phyloP scores from a whole-genome alignment of 768 basidiomycete genomes.

The Naematelia aurantialba region DNA sequence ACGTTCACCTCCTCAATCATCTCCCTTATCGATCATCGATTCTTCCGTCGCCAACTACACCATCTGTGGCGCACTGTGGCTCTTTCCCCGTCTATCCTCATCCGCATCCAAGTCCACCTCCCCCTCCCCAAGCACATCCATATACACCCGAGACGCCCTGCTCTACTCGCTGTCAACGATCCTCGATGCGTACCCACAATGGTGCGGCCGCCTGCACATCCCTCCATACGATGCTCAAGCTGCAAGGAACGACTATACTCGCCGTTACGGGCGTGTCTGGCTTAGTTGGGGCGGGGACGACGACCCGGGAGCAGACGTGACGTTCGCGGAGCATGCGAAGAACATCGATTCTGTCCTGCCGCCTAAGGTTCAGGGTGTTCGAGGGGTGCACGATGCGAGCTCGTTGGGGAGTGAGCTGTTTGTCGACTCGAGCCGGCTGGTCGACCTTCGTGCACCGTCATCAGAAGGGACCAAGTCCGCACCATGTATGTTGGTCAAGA shows the following conservation, averaged over 20 bases:
- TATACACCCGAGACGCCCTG: slow-evolving; percentile 1
- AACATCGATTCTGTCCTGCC: not conserved
- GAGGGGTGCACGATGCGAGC: not conserved
- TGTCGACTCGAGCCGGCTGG: slow-evolving; percentile 1
- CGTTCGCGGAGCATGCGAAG: not conserved
- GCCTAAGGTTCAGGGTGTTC: not conserved
- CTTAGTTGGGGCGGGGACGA: not conserved
- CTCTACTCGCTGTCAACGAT: not conserved
- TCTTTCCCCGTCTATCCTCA: slow-evolving; percentile 1
- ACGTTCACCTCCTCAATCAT: not conserved
- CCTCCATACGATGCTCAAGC: not conserved
- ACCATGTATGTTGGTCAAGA: slow-evolving; percentile 7
- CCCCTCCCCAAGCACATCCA: not conserved
- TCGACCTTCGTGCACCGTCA: not conserved
- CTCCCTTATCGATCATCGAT: slow-evolving; percentile 15
- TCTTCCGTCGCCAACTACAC: slow-evolving; percentile 15
- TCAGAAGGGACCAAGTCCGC: not conserved
- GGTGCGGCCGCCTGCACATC: slow-evolving; percentile 6
- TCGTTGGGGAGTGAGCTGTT: not conserved
- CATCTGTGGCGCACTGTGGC: slow-evolving; percentile 9
- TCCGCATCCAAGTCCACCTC: not conserved
- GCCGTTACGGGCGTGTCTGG: slow-evolving; percentile 6
- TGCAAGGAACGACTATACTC: slow-evolving; percentile 3
- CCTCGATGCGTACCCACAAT: slow-evolving; percentile 13
- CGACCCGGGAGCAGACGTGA: slow-evolving; percentile 9